Conservation (phyloP, 2,329 filamentous ascomycete genomes). For the Alternaria sp. region DNA sequence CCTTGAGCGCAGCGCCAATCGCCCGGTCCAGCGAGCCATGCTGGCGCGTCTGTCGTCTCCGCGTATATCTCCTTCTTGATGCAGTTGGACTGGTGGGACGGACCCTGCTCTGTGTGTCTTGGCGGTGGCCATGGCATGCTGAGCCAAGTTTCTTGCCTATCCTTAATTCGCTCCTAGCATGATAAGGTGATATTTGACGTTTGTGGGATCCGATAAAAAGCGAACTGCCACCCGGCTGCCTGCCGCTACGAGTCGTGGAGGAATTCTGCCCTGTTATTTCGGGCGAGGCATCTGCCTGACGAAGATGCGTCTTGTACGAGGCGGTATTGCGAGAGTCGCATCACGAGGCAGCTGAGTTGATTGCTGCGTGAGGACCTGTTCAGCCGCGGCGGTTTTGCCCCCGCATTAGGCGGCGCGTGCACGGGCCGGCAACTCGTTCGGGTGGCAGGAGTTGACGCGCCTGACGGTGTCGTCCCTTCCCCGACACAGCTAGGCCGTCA, state of each 20-base stretch:
- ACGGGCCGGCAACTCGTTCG: neutral
- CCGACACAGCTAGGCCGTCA: neutral
- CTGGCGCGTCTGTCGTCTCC: conserved; percentile 17
- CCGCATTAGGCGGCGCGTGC: conserved; percentile 5
- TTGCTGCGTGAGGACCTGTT: neutral
- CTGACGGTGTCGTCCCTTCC: neutral
- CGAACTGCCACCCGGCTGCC: neutral
- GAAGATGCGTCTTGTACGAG: neutral
- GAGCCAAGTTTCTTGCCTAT: conserved; percentile 19
- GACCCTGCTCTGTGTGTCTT: conserved; percentile 21
- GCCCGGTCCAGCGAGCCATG: conserved; percentile 23
- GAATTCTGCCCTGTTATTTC: neutral
- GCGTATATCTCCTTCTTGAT: conserved; percentile 28
- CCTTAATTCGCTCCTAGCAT: conserved; percentile 13
- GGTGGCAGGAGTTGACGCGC: conserved; percentile 4
- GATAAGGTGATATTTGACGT: conserved; percentile 16
- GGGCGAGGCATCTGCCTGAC: neutral
- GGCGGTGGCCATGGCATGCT: conserved; percentile 21
- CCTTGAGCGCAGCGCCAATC: conserved; percentile 28
- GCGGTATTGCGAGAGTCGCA: neutral
- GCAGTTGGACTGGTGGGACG: conserved; percentile 15
- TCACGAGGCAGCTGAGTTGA: neutral
- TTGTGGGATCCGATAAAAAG: conserved; percentile 18
- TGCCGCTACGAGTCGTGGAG: neutral
- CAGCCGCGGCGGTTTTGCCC: conserved; percentile 10